These are phyloP conservation scores for Saturnispora besseyi DNA, from an alignment of 805 yeast genomes.

Conservation along the genomic window DNA sequence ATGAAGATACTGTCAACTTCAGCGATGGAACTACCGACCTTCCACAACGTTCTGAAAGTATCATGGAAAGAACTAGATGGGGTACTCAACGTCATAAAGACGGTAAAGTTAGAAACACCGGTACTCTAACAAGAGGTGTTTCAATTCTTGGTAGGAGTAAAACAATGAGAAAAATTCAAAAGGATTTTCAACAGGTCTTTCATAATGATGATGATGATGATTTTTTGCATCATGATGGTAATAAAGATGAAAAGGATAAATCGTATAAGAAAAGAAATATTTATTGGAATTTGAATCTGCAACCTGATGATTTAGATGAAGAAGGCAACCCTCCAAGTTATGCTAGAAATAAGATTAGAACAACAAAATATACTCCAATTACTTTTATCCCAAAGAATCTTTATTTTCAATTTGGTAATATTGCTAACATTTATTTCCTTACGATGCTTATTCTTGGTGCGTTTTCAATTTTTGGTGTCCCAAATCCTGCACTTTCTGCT, in stretches of 20 bases:
- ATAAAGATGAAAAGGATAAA: constrained; percentile 21
- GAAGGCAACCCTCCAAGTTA: constrained; percentile 54
- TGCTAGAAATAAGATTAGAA: constrained; percentile 86
- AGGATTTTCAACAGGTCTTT: constrained; percentile 11
- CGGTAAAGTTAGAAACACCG: constrained; percentile 43
- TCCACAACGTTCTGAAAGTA: constrained; percentile 34
- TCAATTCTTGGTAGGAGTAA: constrained; percentile 38
- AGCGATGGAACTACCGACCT: constrained; percentile 20
- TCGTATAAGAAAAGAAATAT: constrained; percentile 35
- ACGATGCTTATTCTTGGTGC: constrained; percentile 72
- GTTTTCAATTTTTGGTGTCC: constrained; percentile 71
- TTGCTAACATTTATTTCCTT: constrained; percentile 86
- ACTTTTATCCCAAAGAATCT: constrained; percentile 83
- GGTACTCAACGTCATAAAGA: constrained; percentile 76
- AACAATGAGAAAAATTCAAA: constrained; percentile 33
- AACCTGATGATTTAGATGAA: constrained; percentile 44
- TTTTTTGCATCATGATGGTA: constrained; percentile 25
- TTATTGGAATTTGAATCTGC: constrained; percentile 52
- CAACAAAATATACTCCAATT: constrained; percentile 90
- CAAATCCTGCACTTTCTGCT: constrained; percentile 63
- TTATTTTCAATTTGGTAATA: constrained; percentile 68
- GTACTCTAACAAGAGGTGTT: constrained; percentile 7
- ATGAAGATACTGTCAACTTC: constrained; percentile 13
- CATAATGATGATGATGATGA: constrained; percentile 20
- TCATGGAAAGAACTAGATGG: constrained; percentile 77